A percentile compares a stretch with the other conserved stretches of the same genome.
Conservation (phyloP, 495 filamentous ascomycete species). For the Talaromyces nanjingensis region DNA sequence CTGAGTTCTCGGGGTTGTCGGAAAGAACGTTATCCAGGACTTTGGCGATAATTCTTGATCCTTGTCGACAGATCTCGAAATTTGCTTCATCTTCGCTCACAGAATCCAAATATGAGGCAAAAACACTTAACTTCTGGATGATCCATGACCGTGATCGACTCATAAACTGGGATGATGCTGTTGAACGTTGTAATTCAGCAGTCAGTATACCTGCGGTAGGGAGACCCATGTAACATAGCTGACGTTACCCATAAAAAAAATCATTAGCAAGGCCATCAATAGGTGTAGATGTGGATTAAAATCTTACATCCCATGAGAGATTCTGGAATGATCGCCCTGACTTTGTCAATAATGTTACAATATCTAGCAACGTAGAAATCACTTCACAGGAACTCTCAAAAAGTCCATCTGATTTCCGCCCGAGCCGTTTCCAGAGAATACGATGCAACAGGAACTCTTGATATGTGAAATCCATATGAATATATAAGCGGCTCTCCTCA, state of each 20-base stretch:
- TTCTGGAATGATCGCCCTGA: background rate
- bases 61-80: background rate
- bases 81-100: background rate
- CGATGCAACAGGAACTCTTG: conserved; percentile 49
- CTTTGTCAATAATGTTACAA: background rate
- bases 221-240: conserved; percentile 11
- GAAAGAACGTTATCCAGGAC: conserved; percentile 2
- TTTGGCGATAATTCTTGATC: background rate
- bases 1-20: background rate
- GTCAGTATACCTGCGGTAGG: conserved; percentile 12
- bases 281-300: background rate
- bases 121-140: background rate
- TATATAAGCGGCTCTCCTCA: background rate
- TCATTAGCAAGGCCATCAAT: conserved; percentile 4
- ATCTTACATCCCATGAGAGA: conserved; percentile 5
- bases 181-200: background rate
- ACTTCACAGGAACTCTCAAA: conserved; percentile 4
- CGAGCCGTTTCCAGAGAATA: conserved; percentile 34
- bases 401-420: background rate
- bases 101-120: conserved; percentile 3
- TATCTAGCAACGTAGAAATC: background rate
- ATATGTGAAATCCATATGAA: conserved; percentile 36
- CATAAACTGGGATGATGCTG: background rate
- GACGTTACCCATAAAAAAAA: background rate
- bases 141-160: background rate